Base-by-base conservation (phyloP, 2,329 filamentous ascomycete genomes). In the Parastagonospora nodorum region DNA sequence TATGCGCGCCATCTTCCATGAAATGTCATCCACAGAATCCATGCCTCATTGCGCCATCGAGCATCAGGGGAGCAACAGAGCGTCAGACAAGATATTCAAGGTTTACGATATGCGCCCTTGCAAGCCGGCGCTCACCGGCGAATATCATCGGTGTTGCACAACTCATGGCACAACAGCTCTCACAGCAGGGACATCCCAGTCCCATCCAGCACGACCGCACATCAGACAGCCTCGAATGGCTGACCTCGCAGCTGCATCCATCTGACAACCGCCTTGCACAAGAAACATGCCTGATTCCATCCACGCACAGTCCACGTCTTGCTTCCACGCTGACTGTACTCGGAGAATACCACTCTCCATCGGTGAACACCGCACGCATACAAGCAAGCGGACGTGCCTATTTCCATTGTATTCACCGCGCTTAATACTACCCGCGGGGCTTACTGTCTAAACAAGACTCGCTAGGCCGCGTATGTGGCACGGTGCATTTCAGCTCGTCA, bases 401-500 rank as follows among this genome's bases (percentile, higher is more conserved):
- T 41, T 10, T 29, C 5, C 27, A 24, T 24, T 24, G 12, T 28
- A 8, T 24, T 45, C 47, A 58, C 36, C 48, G 53, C 54, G 57
- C 59, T 48, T 56, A 50, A 44, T 45, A 3, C 46, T 48, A 53
- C 48, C 46, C 42, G 44, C 48, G 39, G 44, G 46, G 48, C 14
- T 48, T 52, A 49, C 43, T 43, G 36, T 37, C 40, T 53, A 30
- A 47, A 38, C 38, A 10, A 41, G 16, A 28, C 44, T 8, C 35
- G 30, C 41, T 33, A 37, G 37, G 36, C 11, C 42, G 30, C 16
- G 32, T 40, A 15, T 32, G 32, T 33, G 35, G 19, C 45, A 31
- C 28, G 32, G 24, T 32, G 19, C 31, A 39, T 15, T 46, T 40
- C 52, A 54, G 50, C 52, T 60, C 53, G 58, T 58, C 52, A 63